Base-by-base conservation (phyloP, 345 rosid genomes). In the Jatropha curcas region DNA sequence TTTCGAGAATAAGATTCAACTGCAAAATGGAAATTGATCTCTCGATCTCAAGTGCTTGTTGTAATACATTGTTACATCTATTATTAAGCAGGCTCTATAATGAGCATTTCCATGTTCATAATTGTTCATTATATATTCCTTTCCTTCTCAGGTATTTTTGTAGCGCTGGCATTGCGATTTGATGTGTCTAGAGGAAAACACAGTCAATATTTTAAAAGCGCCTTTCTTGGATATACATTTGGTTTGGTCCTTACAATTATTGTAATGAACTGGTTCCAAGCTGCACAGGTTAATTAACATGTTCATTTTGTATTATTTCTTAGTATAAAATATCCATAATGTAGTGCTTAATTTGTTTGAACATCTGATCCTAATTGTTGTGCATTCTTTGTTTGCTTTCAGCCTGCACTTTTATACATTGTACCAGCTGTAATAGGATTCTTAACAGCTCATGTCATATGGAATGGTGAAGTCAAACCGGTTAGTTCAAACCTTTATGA, bases 241-340 rank as follows among this genome's bases (percentile, higher is more conserved):
- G 99, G 99, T 33, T 55, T 96, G 58, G 77, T 96, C 65, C 94
- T 91, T 55, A 96, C 99, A 19, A 96, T 93, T 65, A 53, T 89
- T 59, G 98, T 93, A 74, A 96, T 96, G 99, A 96, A 96, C 88
- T 96, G 98, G 99, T 93, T 96, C 77, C 98, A 96, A 84, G 98
- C 99, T 57, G 98, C 99, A 22, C 99, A 96, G 96, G 99, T 88
- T 58, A 76, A 70, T 70, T n/a, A 28, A 6, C 56, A 67, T 25
- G 17, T 39, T 50, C 13, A 1, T 27, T 14, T 11, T 37, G 25
- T 37, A 45, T 50, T 46, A 20, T 53, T 50, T 19, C 24, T 25
- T 34, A 24, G 5, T 41, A 10, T 20, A 67, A 67, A 41, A 34
- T 24, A 9, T 0, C 34, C 11, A 0, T 20, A 2, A 24, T 74